Percentiles rank a stretch among this genome's conserved stretches.
These are phyloP conservation scores for Calonectria ilicicola DNA, from an alignment of 2,329 filamentous ascomycete genomes.

Conservation along the genomic window DNA sequence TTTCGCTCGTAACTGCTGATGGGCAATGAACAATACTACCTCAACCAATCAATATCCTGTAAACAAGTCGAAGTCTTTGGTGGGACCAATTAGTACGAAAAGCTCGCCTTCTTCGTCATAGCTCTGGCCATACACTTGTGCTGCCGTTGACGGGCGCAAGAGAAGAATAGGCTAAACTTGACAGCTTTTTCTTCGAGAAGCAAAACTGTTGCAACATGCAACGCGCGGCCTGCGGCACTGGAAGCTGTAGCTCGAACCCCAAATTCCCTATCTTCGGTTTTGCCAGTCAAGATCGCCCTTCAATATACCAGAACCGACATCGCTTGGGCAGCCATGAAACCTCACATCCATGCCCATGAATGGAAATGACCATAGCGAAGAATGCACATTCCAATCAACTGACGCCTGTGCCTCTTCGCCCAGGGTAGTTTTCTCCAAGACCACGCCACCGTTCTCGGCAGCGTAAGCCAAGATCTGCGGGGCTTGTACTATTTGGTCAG, in stretches of 20 bases:
- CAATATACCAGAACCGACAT: neutral
- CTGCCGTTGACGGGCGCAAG: no score
- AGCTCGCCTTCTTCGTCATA: no score
- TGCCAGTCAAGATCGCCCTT: neutral
- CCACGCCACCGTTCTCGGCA: neutral
- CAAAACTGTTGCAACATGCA: neutral
- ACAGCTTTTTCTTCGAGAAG: neutral
- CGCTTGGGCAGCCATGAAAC: neutral
- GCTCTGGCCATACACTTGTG: no score
- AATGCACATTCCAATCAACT: neutral
- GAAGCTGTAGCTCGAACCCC: neutral
- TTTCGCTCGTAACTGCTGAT: neutral
- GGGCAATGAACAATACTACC: no score
- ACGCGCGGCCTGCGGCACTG: neutral
- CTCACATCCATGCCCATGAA: neutral
- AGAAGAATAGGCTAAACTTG: no score
- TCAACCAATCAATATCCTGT: no score
- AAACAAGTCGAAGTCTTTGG: no score
- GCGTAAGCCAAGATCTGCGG: neutral
- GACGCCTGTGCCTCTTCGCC: neutral
- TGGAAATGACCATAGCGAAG: neutral
- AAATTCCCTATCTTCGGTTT: no score
- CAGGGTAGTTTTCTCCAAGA: neutral
- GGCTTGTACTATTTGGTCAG: neutral
- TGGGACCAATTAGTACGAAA: no score